Evolutionary conservation across 2,329 filamentous ascomycete genomes (phyloP).

Genomic region (Acrodontium crateriforme): DNA sequence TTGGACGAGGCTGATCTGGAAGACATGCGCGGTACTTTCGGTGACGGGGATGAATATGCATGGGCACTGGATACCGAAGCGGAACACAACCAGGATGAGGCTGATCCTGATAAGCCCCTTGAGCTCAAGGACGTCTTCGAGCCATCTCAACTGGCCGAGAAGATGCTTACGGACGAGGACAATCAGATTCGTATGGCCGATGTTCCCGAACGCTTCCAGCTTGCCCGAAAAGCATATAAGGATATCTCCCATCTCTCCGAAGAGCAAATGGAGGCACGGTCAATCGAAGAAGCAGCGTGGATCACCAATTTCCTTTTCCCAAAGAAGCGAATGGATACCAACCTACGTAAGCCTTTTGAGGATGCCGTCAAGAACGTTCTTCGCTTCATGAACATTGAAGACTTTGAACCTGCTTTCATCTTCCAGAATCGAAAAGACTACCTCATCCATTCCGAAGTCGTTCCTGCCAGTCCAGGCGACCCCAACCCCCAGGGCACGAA

Average conservation of each 20-base stretch:
- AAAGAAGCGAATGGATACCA: conserved; percentile 57
- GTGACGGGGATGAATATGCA: conserved; percentile 87
- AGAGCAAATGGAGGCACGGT: conserved; percentile 48
- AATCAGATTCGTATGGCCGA: conserved; percentile 80
- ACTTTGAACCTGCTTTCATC: conserved; percentile 92
- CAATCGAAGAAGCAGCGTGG: conserved; percentile 83
- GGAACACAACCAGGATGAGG: conserved; percentile 62
- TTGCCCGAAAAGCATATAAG: conserved; percentile 80
- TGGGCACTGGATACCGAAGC: conserved; percentile 88
- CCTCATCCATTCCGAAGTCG: conserved; percentile 73
- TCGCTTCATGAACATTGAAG: conserved; percentile 87
- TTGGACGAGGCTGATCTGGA: conserved; percentile 87
- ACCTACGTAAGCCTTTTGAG: conserved; percentile 70
- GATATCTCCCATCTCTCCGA: conserved; percentile 58
- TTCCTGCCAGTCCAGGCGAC: conserved; percentile 42
- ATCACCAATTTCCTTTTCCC: conserved; percentile 82
- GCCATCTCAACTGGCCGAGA: conserved; percentile 84
- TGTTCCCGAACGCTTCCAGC: conserved; percentile 85
- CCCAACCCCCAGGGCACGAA: conserved; percentile 58
- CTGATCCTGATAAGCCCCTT: conserved; percentile 67
- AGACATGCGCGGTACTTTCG: conserved; percentile 93
- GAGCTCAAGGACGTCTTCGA: conserved; percentile 98
- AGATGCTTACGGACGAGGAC: conserved; percentile 89
- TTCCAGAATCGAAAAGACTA: conserved; percentile 98
- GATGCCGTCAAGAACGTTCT: conserved; percentile 83